Evolutionary conservation across 192 early-diverging fungal species (phyloP), one percentile per base, ranked within the genome.

Genomic region (Bifiguratus adelaidae): DNA sequence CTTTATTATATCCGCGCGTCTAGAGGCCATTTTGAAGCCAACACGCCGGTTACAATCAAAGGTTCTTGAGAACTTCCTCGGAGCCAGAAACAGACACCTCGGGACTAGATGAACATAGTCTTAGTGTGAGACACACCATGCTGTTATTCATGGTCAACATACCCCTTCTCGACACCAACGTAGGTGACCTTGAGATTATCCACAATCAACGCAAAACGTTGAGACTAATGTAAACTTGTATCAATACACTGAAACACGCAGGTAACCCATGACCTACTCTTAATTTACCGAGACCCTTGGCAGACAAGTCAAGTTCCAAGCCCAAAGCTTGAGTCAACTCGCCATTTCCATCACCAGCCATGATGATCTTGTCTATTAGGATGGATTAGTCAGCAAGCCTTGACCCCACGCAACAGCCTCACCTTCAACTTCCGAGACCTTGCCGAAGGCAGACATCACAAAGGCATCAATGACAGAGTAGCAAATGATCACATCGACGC

Each of bases 331-430:
- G 59, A 19, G 71, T 68, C 30, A 85, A 83, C 15, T 71, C 73
- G 45, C 70, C 80, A 58, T 79, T 83, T 28, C 78, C 85, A 54
- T 89, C 87, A 25, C 82, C 78, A 44, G 81, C 76, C 81, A 89
- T 83, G 44, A 73, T 60, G 23, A 80, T 60, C 55, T 81, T 74
- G 48, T 71, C 71, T n/a, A n/a, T n/a, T n/a, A n/a, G n/a, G 2
- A 25, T 30, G 18, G 47, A 53, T 34, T 13, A n/a, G 13, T 34
- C 13, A n/a, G 33, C 33, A 34, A n/a, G 33, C 13, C 33, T 13
- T 34, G n/a, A n/a, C n/a, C n/a, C n/a, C n/a, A n/a, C n/a, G n/a
- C n/a, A n/a, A n/a, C n/a, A n/a, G n/a, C n/a, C n/a, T n/a, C n/a
- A n/a, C n/a, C n/a, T 19, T 44, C 51, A 27, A 56, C 44, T n/a